Evolutionary conservation across 2,329 filamentous ascomycete species (phyloP).

Genomic region (Elsinoe arachidis): DNA sequence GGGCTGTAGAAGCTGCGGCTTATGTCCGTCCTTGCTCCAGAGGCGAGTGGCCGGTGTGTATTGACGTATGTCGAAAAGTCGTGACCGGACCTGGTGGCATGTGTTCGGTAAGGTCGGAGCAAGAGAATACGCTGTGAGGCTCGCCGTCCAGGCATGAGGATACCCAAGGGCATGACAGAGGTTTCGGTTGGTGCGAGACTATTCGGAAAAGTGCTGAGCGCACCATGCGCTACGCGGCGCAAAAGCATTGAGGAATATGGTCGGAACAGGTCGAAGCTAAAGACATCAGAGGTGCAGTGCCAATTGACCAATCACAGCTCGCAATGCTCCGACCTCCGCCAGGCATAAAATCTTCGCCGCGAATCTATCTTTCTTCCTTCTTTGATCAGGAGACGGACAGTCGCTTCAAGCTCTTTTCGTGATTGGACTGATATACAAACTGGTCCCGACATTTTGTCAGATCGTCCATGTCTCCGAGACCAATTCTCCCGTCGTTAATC

Average conservation of each 20-base stretch:
- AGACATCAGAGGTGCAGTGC: neutral
- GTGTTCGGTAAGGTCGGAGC: neutral
- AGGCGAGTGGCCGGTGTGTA: neutral
- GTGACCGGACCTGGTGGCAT: neutral
- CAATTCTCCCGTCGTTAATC: conserved; percentile 13
- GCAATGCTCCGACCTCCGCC: neutral
- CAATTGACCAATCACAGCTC: neutral
- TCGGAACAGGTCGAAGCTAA: neutral
- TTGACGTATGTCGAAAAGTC: neutral
- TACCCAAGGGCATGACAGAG: neutral
- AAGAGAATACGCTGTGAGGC: neutral
- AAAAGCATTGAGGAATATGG: neutral
- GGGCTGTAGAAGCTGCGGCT: neutral
- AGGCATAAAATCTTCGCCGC: neutral
- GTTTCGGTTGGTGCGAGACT: neutral
- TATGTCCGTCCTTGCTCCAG: neutral
- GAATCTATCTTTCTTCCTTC: neutral
- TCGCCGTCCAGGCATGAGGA: neutral
- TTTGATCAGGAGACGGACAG: conserved; percentile 3
- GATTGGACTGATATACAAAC: neutral
- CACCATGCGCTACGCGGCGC: neutral
- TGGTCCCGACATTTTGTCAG: conserved; percentile 8
- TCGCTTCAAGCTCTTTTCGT: conserved; percentile 2
- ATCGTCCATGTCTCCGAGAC: conserved; percentile 12
- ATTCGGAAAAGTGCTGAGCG: neutral